Conservation (phyloP, 2,329 filamentous ascomycete species). For the Talaromyces sp. region DNA sequence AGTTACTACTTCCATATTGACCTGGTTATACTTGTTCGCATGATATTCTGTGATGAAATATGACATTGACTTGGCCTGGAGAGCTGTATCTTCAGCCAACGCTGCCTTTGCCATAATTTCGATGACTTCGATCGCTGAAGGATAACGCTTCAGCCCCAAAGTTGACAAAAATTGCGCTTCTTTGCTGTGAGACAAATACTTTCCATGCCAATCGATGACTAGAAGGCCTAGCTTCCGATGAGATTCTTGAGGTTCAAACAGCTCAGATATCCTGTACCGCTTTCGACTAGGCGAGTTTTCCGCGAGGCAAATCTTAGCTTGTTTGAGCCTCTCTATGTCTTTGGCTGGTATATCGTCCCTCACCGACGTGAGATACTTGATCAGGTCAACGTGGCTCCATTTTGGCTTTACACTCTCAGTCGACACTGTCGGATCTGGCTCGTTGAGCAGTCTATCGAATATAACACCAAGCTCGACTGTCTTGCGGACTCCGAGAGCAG, state of each 20-base stretch:
- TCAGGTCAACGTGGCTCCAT: constrained; percentile 92
- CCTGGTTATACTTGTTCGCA: constrained; percentile 68
- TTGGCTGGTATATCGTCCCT: constrained; percentile 78
- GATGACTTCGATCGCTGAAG: constrained; percentile 70
- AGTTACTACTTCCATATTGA: constrained; percentile 55
- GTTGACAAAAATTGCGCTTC: constrained; percentile 72
- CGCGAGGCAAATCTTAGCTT: constrained; percentile 77
- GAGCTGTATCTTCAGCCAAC: constrained; percentile 48
- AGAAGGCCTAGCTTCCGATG: constrained; percentile 69
- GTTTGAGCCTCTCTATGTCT: constrained; percentile 74
- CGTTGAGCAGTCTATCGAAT: constrained; percentile 76
- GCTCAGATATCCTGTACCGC: constrained; percentile 68
- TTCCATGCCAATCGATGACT: constrained; percentile 78
- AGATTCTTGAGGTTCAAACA: constrained; percentile 74
- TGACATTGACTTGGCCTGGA: constrained; percentile 68
- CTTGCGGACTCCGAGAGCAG: constrained; percentile 82
- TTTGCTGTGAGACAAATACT: constrained; percentile 59
- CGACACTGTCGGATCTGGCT: constrained; percentile 47
- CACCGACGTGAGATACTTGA: constrained; percentile 91
- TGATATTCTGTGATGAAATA: constrained; percentile 83
- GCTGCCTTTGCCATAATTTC: constrained; percentile 67
- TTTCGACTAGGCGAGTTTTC: constrained; percentile 59
- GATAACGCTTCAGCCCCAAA: constrained; percentile 71
- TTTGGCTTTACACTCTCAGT: constrained; percentile 50
- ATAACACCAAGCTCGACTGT: constrained; percentile 93